Evolutionary conservation across 164 flowering plant genomes (phyloP).

Genomic region (Aristolochia contorta): DNA sequence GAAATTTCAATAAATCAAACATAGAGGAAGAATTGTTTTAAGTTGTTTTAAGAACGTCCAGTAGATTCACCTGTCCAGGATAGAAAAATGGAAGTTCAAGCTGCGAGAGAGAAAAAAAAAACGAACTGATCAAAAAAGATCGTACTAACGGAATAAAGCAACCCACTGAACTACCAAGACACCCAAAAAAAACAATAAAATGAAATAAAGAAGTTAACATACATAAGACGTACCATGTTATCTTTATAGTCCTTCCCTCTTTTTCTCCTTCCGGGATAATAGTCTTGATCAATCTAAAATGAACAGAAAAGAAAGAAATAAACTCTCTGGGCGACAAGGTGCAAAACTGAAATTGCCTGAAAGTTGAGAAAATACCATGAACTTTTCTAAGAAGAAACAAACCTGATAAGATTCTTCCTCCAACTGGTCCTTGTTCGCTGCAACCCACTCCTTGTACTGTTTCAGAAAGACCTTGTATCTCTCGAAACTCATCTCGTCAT

Average conservation of each 20-base stretch:
- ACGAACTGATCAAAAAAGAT: slow-evolving; percentile 1
- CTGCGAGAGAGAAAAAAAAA: slow-evolving; percentile 40
- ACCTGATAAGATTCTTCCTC: slow-evolving; percentile 94
- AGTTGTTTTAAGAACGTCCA: not conserved
- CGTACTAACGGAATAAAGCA: not conserved
- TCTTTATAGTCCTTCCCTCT: slow-evolving; percentile 89
- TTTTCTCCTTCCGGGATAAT: slow-evolving; percentile 83
- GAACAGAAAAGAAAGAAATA: not conserved
- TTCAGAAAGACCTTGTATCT: slow-evolving; percentile 78
- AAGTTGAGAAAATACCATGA: too few relatives aligned
- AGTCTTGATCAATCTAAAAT: slow-evolving; percentile 59
- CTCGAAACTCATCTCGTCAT: slow-evolving; percentile 41
- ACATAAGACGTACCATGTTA: slow-evolving; percentile 54
- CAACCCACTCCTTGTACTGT: slow-evolving; percentile 92
- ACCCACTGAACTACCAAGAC: not conserved
- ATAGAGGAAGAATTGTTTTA: not conserved
- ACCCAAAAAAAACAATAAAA: too few relatives aligned
- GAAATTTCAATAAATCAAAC: not conserved
- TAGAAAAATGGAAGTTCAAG: slow-evolving; percentile 93
- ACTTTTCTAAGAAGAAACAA: not conserved
- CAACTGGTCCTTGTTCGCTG: slow-evolving; percentile 62
- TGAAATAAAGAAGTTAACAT: not conserved
- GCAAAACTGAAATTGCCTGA: too few relatives aligned
- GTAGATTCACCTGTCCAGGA: slow-evolving; percentile 79
- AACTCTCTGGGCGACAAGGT: not conserved